Evolutionary conservation across 257 asterid species (phyloP).

Genomic region (Ilex asprella): DNA sequence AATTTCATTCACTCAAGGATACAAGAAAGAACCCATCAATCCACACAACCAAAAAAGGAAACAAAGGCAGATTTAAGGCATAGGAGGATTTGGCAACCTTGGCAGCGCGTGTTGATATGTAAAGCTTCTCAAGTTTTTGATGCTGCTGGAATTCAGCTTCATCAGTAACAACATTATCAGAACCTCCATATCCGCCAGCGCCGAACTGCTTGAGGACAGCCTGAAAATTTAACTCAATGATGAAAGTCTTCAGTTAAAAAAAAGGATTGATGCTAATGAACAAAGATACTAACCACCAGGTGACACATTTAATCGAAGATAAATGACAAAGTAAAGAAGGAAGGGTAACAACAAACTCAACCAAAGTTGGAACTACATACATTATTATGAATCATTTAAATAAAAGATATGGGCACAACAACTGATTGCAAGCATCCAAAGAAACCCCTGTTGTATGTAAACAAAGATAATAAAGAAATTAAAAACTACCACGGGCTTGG

Average conservation of each 20-base stretch:
- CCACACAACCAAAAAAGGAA: too few relatives aligned
- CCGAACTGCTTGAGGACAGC: constrained; percentile 97
- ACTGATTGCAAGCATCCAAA: too few relatives aligned
- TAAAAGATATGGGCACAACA: too few relatives aligned
- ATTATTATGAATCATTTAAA: too few relatives aligned
- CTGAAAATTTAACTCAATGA: constrained; percentile 31
- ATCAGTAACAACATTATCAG: constrained; percentile 65
- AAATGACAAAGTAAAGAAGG: background rate
- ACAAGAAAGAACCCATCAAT: too few relatives aligned
- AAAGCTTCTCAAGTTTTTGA: constrained; percentile 92
- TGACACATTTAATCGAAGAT: background rate
- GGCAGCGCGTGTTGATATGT: constrained; percentile 96
- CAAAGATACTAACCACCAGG: background rate
- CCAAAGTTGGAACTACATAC: too few relatives aligned
- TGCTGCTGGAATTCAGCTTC: constrained; percentile 87
- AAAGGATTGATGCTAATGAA: background rate
- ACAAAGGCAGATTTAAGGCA: background rate
- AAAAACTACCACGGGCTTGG: too few relatives aligned
- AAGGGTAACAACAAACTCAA: too few relatives aligned
- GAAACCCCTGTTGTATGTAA: too few relatives aligned
- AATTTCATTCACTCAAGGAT: too few relatives aligned
- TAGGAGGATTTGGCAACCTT: constrained; percentile 41
- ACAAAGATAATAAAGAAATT: too few relatives aligned
- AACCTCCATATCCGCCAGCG: constrained; percentile 71
- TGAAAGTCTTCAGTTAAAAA: constrained; percentile 3